Percentiles rank a stretch among this genome's conserved stretches.
These are phyloP conservation scores for Ruellia speciosa DNA, from an alignment of 305 asterid species.

Conservation along the genomic window DNA sequence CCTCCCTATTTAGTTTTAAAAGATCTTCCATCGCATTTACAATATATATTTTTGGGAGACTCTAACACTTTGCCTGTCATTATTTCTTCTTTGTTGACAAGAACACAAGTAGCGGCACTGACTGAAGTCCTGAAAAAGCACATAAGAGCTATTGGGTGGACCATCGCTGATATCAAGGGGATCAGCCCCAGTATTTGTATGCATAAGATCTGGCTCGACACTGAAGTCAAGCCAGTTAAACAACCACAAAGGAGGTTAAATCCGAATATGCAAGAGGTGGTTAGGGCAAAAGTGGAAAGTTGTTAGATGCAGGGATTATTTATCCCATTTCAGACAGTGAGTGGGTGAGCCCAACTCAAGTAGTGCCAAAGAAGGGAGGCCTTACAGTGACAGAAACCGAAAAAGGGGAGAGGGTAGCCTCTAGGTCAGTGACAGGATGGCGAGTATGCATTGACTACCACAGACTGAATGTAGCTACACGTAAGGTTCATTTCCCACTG, in stretches of 20 bases:
- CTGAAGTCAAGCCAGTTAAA: neutral
- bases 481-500: neutral
- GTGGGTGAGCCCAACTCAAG: neutral
- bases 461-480: neutral
- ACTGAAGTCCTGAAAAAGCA: neutral
- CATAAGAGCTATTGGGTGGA: neutral
- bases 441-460: neutral
- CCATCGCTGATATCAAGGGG: neutral
- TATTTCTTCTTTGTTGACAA: neutral
- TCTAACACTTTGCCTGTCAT: neutral
- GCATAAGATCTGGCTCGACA: neutral
- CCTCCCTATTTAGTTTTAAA: neutral
- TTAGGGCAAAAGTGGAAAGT: neutral
- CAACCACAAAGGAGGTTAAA: neutral
- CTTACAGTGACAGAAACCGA: neutral
- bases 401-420: neutral
- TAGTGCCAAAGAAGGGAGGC: neutral
- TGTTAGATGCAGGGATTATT: neutral
- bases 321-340: neutral
- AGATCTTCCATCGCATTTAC: neutral
- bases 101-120: neutral
- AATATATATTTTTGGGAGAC: neutral
- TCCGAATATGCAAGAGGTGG: neutral
- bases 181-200: neutral
- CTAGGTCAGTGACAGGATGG: neutral